Percentiles rank a stretch among this genome's conserved stretches.
Conservation (phyloP, 2,329 filamentous ascomycete genomes). For the Aspergillus intermedius region DNA sequence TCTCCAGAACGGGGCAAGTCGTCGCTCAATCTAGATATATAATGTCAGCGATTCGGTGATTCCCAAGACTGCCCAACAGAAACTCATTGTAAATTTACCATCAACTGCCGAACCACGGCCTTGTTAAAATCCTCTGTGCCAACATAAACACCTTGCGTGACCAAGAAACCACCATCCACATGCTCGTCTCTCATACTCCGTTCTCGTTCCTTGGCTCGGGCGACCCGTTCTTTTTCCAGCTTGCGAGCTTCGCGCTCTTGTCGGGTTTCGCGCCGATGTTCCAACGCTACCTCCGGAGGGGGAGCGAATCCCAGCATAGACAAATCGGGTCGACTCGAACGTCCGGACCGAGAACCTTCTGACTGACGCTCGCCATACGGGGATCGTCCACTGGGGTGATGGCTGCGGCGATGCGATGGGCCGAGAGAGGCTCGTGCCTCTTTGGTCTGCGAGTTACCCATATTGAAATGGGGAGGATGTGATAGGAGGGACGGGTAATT, state of each 20-base stretch:
- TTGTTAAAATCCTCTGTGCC: conserved; percentile 93
- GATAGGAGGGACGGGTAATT: background rate
- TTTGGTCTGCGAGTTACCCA: conserved; percentile 45
- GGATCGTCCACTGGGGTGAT: conserved; percentile 24
- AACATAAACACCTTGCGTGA: conserved; percentile 90
- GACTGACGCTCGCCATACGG: conserved; percentile 24
- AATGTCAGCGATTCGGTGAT: conserved; percentile 9
- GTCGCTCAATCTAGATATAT: conserved; percentile 72
- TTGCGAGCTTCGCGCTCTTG: conserved; percentile 84
- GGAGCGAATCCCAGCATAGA: conserved; percentile 53
- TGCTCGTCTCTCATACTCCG: conserved; percentile 85
- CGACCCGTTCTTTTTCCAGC: conserved; percentile 70
- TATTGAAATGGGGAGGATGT: conserved; percentile 10
- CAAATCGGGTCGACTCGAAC: conserved; percentile 53
- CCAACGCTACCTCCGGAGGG: conserved; percentile 43
- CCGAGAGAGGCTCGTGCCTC: conserved; percentile 34
- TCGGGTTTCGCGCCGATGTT: conserved; percentile 73
- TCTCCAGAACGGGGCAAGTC: conserved; percentile 90
- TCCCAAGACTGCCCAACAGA: background rate
- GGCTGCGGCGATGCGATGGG: conserved; percentile 22
- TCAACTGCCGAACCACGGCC: conserved; percentile 75
- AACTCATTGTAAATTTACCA: conserved; percentile 56
- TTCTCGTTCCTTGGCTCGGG: conserved; percentile 76
- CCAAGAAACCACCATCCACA: conserved; percentile 88
- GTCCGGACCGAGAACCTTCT: conserved; percentile 42